A percentile compares a stretch with the other conserved stretches of the same genome.
Evolutionary conservation across 164 flowering plant species (phyloP).

Genomic region (Buxus sempervirens): DNA sequence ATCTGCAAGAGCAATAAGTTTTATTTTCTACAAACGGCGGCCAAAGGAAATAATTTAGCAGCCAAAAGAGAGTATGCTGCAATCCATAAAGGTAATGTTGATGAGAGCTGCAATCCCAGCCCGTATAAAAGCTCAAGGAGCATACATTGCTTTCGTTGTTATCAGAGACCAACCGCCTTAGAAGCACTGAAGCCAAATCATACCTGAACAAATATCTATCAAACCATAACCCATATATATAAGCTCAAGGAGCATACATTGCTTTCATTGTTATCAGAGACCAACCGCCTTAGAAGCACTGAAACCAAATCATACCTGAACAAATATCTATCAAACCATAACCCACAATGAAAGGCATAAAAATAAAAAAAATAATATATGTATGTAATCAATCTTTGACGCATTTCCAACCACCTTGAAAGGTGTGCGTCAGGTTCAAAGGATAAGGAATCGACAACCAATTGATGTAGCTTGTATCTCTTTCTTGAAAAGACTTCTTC

Average conservation of each 20-base stretch:
- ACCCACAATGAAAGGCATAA: constrained; percentile 10
- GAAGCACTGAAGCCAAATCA: constrained; percentile 46
- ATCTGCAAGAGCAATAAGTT: constrained; percentile 21
- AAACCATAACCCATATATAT: background rate
- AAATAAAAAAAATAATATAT: constrained; percentile 3
- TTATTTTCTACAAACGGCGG: background rate
- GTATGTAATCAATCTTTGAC: background rate
- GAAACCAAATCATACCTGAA: constrained; percentile 54
- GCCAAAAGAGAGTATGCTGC: background rate
- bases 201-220: constrained; percentile 37
- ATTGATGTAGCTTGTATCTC: constrained; percentile 50
- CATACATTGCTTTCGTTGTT: constrained; percentile 34
- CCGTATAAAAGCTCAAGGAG: constrained; percentile 7
- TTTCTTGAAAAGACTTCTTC: constrained; percentile 38
- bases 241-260: constrained; percentile 30
- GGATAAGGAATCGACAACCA: constrained; percentile 30
- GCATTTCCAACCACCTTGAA: constrained; percentile 47
- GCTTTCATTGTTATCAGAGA: constrained; percentile 30
- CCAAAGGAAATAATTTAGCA: background rate
- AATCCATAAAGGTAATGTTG: background rate
- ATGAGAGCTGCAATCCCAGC: background rate
- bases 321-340: constrained; percentile 13
- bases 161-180: constrained; percentile 46
- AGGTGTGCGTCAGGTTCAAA: constrained; percentile 28
- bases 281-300: constrained; percentile 49